Base-by-base conservation (phyloP, 768 basidiomycete species). In the Agrocybe praecox region DNA sequence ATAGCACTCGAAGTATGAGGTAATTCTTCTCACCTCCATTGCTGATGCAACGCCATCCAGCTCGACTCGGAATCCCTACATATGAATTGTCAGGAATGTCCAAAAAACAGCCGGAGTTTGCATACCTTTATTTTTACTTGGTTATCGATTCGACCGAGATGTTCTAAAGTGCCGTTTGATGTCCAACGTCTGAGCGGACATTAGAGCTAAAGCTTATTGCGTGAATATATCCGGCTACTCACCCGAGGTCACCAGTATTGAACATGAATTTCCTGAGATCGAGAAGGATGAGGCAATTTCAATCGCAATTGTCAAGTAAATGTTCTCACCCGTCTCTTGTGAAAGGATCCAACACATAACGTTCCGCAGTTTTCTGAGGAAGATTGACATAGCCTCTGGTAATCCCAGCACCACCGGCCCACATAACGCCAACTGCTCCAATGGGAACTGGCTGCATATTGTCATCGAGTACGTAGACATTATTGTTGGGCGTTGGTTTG, bases 331-430 rank as follows among this genome's bases (percentile, higher is more conserved):
- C 77, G 62, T 78, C 72, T 54, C 73, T 72, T 29, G 71, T 59
- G 68, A 84, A 85, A 5, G 80, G 82, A 65, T 87, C 85, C 10
- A 60, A 62, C 42, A 63, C 66, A 62, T 83, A 86, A 24, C 80
- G 66, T 65, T 85, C 82, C 50, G 70, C 70, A 8, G 80, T 84
- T 65, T 80, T 83, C 23, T 81, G 80, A 0, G 82, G 80, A 22
- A 83, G 71, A 60, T 81, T 82, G 44, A 84, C 66, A 59, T 87
- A 87, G 2, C 84, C 84, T 40, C 77, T 72, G 17, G 78, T 78
- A 32, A 85, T 78, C 21, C 84, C 82, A n/a, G 72, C 75, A 43
- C 85, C 85, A 40, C 84, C 84, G n/a, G 80, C 85, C 83, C 83
- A 86, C 83, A 85, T 85, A 52, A 74, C 64, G 42, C 76, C 76